Conservation (phyloP, 805 yeast genomes). For the Nakazawaea anatomiae region DNA sequence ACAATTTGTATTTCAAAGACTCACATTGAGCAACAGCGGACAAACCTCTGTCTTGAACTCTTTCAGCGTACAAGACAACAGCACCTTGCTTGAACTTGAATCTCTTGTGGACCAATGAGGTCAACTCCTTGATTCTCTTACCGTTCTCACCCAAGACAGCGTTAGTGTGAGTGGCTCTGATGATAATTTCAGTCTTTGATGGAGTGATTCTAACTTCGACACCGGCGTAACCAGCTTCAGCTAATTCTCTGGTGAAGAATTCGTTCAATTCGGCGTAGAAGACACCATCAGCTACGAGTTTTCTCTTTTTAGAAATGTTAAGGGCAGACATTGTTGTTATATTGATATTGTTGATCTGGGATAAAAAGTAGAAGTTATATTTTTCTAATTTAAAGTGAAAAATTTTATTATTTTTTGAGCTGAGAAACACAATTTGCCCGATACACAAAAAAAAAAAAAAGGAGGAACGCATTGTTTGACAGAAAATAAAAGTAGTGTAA, state of each 20-base stretch:
- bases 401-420: background rate
- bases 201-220: conserved; percentile 99
- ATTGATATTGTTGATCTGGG: background rate
- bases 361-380: too few relatives aligned
- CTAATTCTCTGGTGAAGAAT: conserved; percentile 99
- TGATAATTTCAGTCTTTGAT: conserved; percentile 95
- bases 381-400: background rate
- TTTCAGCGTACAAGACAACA: conserved; percentile 94
- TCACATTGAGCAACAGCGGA: conserved; percentile 99
- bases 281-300: conserved; percentile 99
- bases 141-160: conserved; percentile 99
- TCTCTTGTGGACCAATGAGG: conserved; percentile 97
- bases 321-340: conserved; percentile 4
- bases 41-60: conserved; percentile 98
- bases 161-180: conserved; percentile 98
- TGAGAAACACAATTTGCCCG: too few relatives aligned
- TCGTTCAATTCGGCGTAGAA: conserved; percentile 99
- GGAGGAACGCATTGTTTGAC: background rate
- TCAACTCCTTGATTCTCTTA: conserved; percentile 98
- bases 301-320: conserved; percentile 93
- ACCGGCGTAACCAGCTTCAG: conserved; percentile 99
- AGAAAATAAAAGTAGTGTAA: background rate
- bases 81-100: conserved; percentile 93
- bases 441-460: too few relatives aligned
- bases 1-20: conserved; percentile 95